Evolutionary conservation across 768 basidiomycete genomes (phyloP), one percentile per base, ranked within the genome.

Genomic region (Calocera viscosa): DNA sequence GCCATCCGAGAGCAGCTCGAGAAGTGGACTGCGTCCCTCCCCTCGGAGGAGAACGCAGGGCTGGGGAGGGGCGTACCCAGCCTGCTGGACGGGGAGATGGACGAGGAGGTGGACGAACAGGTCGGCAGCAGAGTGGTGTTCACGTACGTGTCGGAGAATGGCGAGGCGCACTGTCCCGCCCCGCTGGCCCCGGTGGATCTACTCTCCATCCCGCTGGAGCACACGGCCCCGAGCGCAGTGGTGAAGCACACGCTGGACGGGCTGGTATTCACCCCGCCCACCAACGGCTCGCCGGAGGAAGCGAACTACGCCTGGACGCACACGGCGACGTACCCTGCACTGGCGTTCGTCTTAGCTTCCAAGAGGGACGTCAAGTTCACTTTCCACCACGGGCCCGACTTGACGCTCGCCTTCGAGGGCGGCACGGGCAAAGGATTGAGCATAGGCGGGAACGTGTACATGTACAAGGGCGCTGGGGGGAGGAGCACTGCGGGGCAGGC

Each of bases 331-430:
- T 94, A 85, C 75, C 86, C 89, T 22, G 95, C 94, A 0, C 82
- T 99, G 28, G 83, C 92, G 0, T 99, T 97, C 73, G 95, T 99
- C 41, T 80, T 99, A 64, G 92, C 92, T 10, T 92, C 91, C 14
- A 97, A 97, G 74, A 86, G 84, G 32, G 92, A 97, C 75, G 86
- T 89, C 0, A 85, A 91, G 22, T 93, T 94, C 77, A 90, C 90
- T 1, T 83, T 88, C 72, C 93, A 97, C 72, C 75, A 85, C 35
- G 75, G 81, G 0, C 75, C 76, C 1, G 74, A 79, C 47, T 81
- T 80, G 3, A 86, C 90, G 1, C 78, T 92, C 60, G 92, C 92
- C 0, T 94, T 97, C 71, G 94, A 97, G 75, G 85, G 85, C 68
- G 91, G 89, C 12, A 73, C 73, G 22, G 72, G 73, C 1, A 70